phyloP scores from a whole-genome alignment of 257 asterid species.

The Nicotiana undulata region DNA sequence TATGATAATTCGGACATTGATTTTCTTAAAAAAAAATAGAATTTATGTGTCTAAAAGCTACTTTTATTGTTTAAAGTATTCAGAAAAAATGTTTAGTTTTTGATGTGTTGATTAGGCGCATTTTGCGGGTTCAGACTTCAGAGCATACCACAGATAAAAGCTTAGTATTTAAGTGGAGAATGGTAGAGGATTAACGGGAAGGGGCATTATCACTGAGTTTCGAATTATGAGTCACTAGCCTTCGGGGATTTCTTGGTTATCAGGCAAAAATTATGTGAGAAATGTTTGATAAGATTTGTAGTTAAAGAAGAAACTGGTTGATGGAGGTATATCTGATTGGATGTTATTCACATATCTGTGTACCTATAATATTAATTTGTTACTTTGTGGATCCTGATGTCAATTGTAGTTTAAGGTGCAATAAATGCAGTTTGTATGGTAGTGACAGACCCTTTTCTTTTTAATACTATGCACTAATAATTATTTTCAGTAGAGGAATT shows the following conservation, averaged over 20 bases:
- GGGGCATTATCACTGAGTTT: too few species aligned
- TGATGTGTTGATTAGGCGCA: too few species aligned
- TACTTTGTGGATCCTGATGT: background rate
- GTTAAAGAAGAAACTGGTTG: background rate
- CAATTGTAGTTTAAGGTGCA: background rate
- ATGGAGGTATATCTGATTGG: background rate
- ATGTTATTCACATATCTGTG: background rate
- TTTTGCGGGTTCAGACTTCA: too few species aligned
- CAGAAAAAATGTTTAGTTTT: too few species aligned
- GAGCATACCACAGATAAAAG: too few species aligned
- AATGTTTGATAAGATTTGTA: background rate
- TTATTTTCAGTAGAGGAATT: constrained; percentile 45
- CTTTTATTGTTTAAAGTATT: background rate
- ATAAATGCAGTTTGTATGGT: background rate
- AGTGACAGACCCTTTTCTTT: background rate
- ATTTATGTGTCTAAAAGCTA: background rate
- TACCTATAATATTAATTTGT: background rate
- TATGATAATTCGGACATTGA: background rate
- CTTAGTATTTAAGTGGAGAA: too few species aligned
- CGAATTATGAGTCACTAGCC: too few species aligned
- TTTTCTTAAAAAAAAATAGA: background rate
- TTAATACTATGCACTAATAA: constrained; percentile 2
- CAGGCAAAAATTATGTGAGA: too few species aligned
- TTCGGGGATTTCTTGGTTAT: too few species aligned
- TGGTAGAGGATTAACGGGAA: too few species aligned